Evolutionary conservation across 2,329 filamentous ascomycete species (phyloP), one percentile per base, ranked within the genome.

Genomic region (Monosporascus sp.): DNA sequence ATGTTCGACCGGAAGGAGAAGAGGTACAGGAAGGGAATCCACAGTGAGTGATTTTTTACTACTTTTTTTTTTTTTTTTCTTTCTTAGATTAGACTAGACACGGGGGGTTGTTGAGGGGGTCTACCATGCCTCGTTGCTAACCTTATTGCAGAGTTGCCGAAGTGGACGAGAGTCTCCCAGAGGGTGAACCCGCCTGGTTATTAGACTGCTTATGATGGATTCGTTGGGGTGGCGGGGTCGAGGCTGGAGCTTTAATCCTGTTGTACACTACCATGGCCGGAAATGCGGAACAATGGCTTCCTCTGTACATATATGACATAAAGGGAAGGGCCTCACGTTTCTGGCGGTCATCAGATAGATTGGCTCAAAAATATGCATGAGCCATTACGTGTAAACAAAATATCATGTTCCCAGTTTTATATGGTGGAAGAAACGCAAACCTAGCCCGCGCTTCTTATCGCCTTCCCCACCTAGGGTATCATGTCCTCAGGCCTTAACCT

Each of bases 1-100:
- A 88, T 99, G 66, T 99, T 97, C 73, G 93, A 96, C 73, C 86
- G 92, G 64, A 97, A 97, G 74, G 91, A 89, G 71, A 96, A 92
- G 84, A 86, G 83, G 65, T 99, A 97, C 72, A 81, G 94, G 70
- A 99, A 99, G 83, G 90, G 91, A 52, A 92, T 99, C 71, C 93
- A 97, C 75, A 97, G 92, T 96, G 81, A 65, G 90, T 84, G 53
- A n/a, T 11, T 43, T 20, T 7, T 35, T 46, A 17, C 35, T 60
- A 27, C 11, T 50, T 7, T 50, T 3, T 2, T 35, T 14, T 35
- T 7, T 25, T 7, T 25, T 7, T 25, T 7, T 25, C 7, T 7
- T 1, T 25, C 25, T 25, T 25, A 7, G 9, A 35, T 14, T 11
- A 5, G 9, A 35, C 31, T 11, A 11, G 31, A 14, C 11, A 35